Percentiles rank a stretch among this genome's conserved stretches.
Conservation (phyloP, 2,329 filamentous ascomycete species). For the Cercospora beticola region DNA sequence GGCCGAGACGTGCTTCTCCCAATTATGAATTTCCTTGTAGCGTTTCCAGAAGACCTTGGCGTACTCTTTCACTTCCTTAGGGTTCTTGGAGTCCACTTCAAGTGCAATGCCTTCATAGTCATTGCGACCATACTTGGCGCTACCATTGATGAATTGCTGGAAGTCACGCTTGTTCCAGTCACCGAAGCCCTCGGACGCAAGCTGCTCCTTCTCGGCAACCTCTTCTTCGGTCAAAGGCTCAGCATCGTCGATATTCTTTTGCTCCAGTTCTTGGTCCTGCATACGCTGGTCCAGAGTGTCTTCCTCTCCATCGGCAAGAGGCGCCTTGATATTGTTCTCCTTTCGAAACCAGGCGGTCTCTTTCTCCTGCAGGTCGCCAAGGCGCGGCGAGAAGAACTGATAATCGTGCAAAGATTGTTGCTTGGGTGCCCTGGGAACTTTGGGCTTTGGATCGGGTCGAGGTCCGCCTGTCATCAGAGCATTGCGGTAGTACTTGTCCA, state of each 20-base stretch:
- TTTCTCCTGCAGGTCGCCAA: constrained; percentile 88
- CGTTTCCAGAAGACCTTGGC: constrained; percentile 96
- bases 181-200: constrained; percentile 82
- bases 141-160: constrained; percentile 95
- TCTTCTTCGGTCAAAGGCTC: constrained; percentile 86
- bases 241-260: constrained; percentile 90
- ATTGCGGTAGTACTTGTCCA: constrained; percentile 97
- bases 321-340: constrained; percentile 92
- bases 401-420: constrained; percentile 92
- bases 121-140: constrained; percentile 83
- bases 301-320: constrained; percentile 82
- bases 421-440: constrained; percentile 91
- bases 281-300: constrained; percentile 83
- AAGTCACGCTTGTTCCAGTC: constrained; percentile 98
- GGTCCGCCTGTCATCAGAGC: constrained; percentile 79
- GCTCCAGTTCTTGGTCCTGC: constrained; percentile 81
- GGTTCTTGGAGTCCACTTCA: constrained; percentile 87
- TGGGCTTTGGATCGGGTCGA: constrained; percentile 82
- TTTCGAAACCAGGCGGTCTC: constrained; percentile 96
- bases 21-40: constrained; percentile 86
- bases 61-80: constrained; percentile 83
- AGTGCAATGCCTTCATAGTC: constrained; percentile 82
- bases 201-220: constrained; percentile 76
- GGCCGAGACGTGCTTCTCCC: constrained; percentile 80
- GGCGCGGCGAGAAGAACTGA: constrained; percentile 86